Base-by-base conservation (phyloP, 208 protist species). In the Leishmania lainsoni region DNA sequence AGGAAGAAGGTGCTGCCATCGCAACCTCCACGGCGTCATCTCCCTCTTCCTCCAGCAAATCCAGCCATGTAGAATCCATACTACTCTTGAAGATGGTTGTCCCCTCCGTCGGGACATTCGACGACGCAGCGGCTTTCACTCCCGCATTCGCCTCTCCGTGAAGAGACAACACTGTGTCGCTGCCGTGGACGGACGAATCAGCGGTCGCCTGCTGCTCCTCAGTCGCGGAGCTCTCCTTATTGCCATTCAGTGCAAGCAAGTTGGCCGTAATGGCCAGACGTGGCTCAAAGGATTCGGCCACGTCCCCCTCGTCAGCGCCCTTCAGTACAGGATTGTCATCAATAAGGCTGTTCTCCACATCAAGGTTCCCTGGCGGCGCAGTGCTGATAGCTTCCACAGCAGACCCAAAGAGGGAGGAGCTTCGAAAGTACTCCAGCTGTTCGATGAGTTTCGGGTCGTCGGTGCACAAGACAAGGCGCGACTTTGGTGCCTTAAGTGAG, bases 401-500 rank as follows among this genome's bases (percentile, higher is more conserved):
- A 2, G 74, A 82, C 35, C 79, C 63, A 78, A 93, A 94, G n/a
- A 92, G 80, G 70, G 70, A 56, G n/a, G 48, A 75, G 49, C 51
- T 17, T 39, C 52, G 66, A 65, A 75, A 48, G 51, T 10, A 0
- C 61, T 68, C 80, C 8, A 91, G 76, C 26, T 22, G 51, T 22
- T 80, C 73, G 3, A 92, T 68, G 56, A 94, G 76, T 39, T 66
- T 32, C 51, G 76, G 39, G 79, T 97, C 94, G 75, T 97, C 92
- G 39, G 91, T 89, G 85, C 94, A 96, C 26, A 95, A 76, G 16
- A 93, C 74, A 22, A 97, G 83, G 16, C 83, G 75, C n/a, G 88
- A 56, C 2, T 29, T 52, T 2, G 45, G 65, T 14, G 75, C 49
- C 20, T 86, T 80, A 48, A 95, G 76, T 35, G 89, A 83, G 59